Base-by-base conservation (phyloP, 164 flowering plant genomes). In the Vitis amurensis region DNA sequence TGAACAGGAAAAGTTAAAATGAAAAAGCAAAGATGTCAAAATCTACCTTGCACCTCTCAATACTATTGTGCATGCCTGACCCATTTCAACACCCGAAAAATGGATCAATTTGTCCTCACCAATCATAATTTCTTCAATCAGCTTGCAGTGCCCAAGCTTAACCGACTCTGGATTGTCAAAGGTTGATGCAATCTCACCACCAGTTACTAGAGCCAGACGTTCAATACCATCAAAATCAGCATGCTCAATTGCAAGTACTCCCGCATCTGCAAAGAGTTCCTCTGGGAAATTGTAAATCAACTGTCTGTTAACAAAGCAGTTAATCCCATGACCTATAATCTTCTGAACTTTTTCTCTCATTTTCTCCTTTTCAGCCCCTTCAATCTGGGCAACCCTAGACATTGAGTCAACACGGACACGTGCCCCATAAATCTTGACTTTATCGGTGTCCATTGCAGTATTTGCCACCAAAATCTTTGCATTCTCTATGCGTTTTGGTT, bases 151-250 rank as follows among this genome's bases (percentile, higher is more conserved):
- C 13, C 99, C 99, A 71, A 93, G 97, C 80, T 92, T 96, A 48
- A 96, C 98, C 5, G 98, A 91, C 80, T 93, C 98, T 1, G 99
- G 99, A 81, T 96, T 93, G 77, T 96, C 99, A 81, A 96, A 96
- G 9, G 98, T 96, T 31, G 99, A 96, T 66, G 98, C 99, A 73
- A 96, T 93, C 78, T 96, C 99, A 68, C 98, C 98, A 64, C 99
- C 99, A 76, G 99, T 96, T 59, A 96, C 99, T 12, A 96, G 77
- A 19, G 90, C 99, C 72, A 93, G 77, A 3, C 98, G 92, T 74
- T 96, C 99, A 81, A 96, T 96, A 12, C 97, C 99, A 82, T 96
- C 99, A 77, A 95, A 95, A 84, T 95, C 99, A 68, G 99, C 98
- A 88, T 95, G 98, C 85, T 95, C 99, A 81, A 93, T 93, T 15